Conservation (phyloP, 768 basidiomycete species). For the Tephrocybe sp. region DNA sequence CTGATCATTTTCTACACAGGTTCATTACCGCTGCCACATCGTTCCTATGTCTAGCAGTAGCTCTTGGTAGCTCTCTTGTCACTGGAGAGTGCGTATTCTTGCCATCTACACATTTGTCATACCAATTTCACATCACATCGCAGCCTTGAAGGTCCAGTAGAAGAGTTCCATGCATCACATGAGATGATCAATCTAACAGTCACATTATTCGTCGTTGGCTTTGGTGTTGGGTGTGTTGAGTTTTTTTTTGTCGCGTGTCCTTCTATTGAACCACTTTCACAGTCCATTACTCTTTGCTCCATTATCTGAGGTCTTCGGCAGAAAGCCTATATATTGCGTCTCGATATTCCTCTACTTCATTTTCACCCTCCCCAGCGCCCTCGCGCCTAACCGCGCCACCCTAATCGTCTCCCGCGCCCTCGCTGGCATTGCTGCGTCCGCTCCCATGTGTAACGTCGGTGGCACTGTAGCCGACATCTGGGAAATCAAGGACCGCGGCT, state of each 20-base stretch:
- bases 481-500: conserved; percentile 38
- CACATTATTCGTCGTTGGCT: conserved; percentile 43
- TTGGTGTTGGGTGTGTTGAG: conserved; percentile 36
- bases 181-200: conserved; percentile 42
- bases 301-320: conserved; percentile 37
- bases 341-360: conserved; percentile 42
- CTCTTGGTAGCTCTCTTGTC: conserved; percentile 38
- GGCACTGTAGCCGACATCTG: conserved; percentile 44
- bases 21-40: conserved; percentile 29
- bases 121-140: background rate
- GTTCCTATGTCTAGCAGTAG: conserved; percentile 36
- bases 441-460: conserved; percentile 37
- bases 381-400: conserved; percentile 37
- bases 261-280: background rate
- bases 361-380: conserved; percentile 46
- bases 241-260: conserved; percentile 2
- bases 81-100: conserved; percentile 36
- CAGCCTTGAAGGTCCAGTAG: conserved; percentile 33
- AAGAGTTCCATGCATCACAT: conserved; percentile 30
- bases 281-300: conserved; percentile 42
- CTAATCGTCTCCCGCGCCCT: conserved; percentile 32
- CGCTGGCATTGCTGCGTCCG: background rate
- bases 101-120: background rate
- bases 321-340: conserved; percentile 35
- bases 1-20: background rate